Conservation (phyloP, 208 protist genomes). For the Leishmania lainsoni region DNA sequence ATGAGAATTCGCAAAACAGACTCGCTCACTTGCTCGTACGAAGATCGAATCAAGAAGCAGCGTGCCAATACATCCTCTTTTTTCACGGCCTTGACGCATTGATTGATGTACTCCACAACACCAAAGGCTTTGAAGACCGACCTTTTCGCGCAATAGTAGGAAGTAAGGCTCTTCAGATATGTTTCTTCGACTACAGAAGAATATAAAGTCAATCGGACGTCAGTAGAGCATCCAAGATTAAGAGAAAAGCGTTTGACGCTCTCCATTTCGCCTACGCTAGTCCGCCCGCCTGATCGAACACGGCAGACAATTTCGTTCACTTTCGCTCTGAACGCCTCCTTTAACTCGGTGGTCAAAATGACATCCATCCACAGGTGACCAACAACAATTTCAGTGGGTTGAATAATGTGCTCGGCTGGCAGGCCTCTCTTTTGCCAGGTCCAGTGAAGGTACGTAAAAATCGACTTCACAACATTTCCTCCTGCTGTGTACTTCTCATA, state of each 20-base stretch:
- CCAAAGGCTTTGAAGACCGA: conserved; percentile 35
- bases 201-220: conserved; percentile 56
- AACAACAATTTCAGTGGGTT: conserved; percentile 72
- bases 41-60: conserved; percentile 59
- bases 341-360: conserved; percentile 24
- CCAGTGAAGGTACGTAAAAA: conserved; percentile 86
- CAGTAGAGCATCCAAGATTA: conserved; percentile 58
- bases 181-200: conserved; percentile 60
- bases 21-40: conserved; percentile 51
- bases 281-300: conserved; percentile 35
- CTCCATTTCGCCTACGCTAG: conserved; percentile 47
- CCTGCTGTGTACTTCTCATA: conserved; percentile 71
- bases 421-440: conserved; percentile 79
- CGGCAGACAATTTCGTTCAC: conserved; percentile 43
- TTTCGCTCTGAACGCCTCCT: conserved; percentile 41
- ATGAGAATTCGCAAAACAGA: conserved; percentile 52
- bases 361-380: conserved; percentile 64
- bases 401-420: conserved; percentile 68
- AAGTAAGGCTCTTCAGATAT: conserved; percentile 47
- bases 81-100: conserved; percentile 37
- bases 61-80: conserved; percentile 50
- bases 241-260: conserved; percentile 69
- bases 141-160: conserved; percentile 46
- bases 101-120: conserved; percentile 49
- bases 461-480: conserved; percentile 65